Percentiles rank a stretch among this genome's conserved stretches.
Evolutionary conservation across 2,329 filamentous ascomycete species (phyloP).

Genomic region (Apiospora hydei): DNA sequence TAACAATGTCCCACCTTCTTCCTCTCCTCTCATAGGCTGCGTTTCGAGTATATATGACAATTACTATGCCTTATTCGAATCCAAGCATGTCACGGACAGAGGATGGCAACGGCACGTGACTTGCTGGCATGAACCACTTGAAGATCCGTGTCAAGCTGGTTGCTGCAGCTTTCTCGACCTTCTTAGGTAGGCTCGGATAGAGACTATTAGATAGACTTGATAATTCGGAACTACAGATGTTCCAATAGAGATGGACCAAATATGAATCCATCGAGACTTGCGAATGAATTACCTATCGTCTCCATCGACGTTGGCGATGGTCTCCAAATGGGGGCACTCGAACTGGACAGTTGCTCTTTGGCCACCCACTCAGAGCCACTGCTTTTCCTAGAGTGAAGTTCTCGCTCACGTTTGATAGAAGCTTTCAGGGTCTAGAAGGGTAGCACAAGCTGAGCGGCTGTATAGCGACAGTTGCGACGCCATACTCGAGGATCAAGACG

Average conservation of each 20-base stretch:
- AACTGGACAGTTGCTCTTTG: not conserved
- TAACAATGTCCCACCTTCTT: not conserved
- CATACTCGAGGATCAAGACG: too few relatives aligned
- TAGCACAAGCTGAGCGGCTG: not conserved
- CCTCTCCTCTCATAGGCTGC: slow-evolving; percentile 6
- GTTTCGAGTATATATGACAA: not conserved
- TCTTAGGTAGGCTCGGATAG: not conserved
- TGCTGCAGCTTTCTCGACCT: not conserved
- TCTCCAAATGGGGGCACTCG: not conserved
- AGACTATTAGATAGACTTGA: not conserved
- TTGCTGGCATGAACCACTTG: too few relatives aligned
- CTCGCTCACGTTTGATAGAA: not conserved
- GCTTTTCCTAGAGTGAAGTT: not conserved
- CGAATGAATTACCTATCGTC: not conserved
- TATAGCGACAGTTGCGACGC: not conserved
- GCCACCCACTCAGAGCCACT: not conserved
- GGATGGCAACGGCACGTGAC: not conserved
- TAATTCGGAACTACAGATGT: not conserved
- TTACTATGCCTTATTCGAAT: not conserved
- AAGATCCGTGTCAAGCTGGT: not conserved
- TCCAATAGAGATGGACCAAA: too few relatives aligned
- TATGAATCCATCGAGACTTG: not conserved
- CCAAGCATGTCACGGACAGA: too few relatives aligned
- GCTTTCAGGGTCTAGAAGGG: not conserved
- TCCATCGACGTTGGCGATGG: not conserved